These are phyloP conservation scores for Elaphomyces granulatus DNA, from an alignment of 495 filamentous ascomycete species.

Conservation along the genomic window DNA sequence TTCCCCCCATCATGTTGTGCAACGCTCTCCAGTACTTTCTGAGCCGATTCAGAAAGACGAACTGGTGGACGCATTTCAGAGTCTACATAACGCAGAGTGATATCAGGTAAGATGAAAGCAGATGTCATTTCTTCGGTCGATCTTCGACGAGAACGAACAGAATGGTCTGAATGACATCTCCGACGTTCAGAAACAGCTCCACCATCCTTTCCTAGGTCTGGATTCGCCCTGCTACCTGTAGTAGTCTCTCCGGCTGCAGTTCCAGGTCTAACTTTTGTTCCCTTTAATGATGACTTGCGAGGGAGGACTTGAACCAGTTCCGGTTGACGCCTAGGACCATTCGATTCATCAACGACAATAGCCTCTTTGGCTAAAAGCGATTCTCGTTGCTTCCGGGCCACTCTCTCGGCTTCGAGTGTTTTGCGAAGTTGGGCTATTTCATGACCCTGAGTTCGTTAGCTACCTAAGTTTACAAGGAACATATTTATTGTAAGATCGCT, in stretches of 20 bases:
- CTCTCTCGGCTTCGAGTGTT: conserved; percentile 35
- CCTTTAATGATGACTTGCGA: conserved; percentile 35
- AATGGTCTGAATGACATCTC: conserved; percentile 35
- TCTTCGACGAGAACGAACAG: conserved; percentile 19
- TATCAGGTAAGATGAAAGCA: conserved; percentile 62
- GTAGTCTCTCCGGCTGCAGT: conserved; percentile 28
- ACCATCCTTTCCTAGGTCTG: conserved; percentile 17
- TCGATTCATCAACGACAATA: conserved; percentile 19
- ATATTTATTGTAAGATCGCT: conserved; percentile 6
- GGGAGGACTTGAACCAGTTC: conserved; percentile 21
- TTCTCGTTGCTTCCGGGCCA: conserved; percentile 32
- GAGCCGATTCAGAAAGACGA: conserved; percentile 34
- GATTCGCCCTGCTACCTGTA: conserved; percentile 10
- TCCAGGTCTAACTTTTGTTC: conserved; percentile 20
- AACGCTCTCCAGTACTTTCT: conserved; percentile 43
- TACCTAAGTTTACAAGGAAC: conserved; percentile 1
- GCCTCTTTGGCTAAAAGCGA: conserved; percentile 18
- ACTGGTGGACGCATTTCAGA: conserved; percentile 19
- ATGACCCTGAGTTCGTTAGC: conserved; percentile 16
- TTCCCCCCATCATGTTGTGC: conserved; percentile 52
- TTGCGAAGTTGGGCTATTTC: conserved; percentile 36
- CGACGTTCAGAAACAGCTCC: conserved; percentile 23
- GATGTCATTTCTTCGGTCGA: conserved; percentile 56
- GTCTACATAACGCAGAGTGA: conserved; percentile 37
- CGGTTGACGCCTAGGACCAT: conserved; percentile 25